A percentile compares a stretch with the other conserved stretches of the same genome.
Conservation (phyloP, 2,329 filamentous ascomycete species). For the Botrytis sinoallii region DNA sequence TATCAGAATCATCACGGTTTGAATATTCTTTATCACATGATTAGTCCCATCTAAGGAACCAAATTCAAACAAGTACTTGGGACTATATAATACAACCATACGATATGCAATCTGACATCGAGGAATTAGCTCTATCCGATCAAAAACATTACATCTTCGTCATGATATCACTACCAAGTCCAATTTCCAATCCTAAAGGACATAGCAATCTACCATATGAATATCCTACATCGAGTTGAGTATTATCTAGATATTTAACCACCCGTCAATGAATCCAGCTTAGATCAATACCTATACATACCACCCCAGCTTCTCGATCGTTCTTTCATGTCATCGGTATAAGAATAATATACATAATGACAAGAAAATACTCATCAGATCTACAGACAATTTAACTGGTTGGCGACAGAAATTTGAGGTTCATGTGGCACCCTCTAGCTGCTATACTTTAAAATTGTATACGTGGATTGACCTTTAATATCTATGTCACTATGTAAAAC, state of each 20-base stretch:
- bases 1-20: not conserved
- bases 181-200: not conserved
- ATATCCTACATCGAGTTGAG: not conserved
- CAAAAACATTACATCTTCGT: not conserved
- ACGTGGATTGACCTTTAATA: not conserved
- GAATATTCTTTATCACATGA: not conserved
- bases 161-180: not conserved
- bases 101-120: too few relatives aligned
- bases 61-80: rapidly evolving
- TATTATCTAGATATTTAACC: not conserved
- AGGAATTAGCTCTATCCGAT: not conserved
- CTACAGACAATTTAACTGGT: not conserved
- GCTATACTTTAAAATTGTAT: not conserved
- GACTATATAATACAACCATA: not conserved
- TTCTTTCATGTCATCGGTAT: not conserved
- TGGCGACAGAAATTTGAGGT: not conserved
- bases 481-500: not conserved
- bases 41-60: not conserved
- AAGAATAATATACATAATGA: not conserved
- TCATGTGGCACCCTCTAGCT: not conserved
- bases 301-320: not conserved
- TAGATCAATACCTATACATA: not conserved
- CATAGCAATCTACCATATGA: not conserved
- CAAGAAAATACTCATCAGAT: not conserved
- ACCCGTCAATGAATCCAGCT: not conserved